Conservation (phyloP, 768 basidiomycete species). For the Boletales sp. region DNA sequence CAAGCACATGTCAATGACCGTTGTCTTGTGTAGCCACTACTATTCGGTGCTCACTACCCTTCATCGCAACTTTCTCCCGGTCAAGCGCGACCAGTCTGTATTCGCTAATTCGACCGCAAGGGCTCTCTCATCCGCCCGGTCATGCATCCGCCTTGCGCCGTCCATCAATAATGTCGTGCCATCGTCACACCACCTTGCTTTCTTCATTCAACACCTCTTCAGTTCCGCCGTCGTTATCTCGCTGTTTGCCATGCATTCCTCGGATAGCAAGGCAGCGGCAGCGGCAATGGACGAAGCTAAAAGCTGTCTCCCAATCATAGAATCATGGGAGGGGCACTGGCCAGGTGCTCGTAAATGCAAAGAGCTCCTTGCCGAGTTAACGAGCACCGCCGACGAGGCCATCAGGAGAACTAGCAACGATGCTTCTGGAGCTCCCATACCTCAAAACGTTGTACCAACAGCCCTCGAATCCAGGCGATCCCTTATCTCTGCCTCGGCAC, state of each 20-base stretch:
- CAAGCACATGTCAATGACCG: constrained; percentile 81
- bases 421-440: constrained; percentile 20
- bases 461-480: constrained; percentile 54
- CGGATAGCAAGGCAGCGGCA: constrained; percentile 59
- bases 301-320: constrained; percentile 64
- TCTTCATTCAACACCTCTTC: constrained; percentile 88
- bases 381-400: constrained; percentile 66
- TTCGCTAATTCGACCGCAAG: constrained; percentile 72
- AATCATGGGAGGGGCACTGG: constrained; percentile 84
- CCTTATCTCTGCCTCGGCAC: constrained; percentile 40
- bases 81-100: constrained; percentile 66
- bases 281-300: constrained; percentile 82
- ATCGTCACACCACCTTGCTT: constrained; percentile 81
- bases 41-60: constrained; percentile 85
- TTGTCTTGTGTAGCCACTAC: constrained; percentile 84
- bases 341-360: constrained; percentile 87
- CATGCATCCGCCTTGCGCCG: constrained; percentile 80
- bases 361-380: constrained; percentile 68
- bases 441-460: constrained; percentile 28
- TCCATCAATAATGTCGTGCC: constrained; percentile 83
- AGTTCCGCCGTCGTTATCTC: constrained; percentile 85
- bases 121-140: constrained; percentile 80
- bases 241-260: constrained; percentile 80
- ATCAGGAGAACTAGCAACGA: constrained; percentile 36
- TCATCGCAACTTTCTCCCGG: constrained; percentile 83